These are phyloP conservation scores for Helotiales sp. DNA, from an alignment of 2,329 filamentous ascomycete genomes.

Conservation along the genomic window DNA sequence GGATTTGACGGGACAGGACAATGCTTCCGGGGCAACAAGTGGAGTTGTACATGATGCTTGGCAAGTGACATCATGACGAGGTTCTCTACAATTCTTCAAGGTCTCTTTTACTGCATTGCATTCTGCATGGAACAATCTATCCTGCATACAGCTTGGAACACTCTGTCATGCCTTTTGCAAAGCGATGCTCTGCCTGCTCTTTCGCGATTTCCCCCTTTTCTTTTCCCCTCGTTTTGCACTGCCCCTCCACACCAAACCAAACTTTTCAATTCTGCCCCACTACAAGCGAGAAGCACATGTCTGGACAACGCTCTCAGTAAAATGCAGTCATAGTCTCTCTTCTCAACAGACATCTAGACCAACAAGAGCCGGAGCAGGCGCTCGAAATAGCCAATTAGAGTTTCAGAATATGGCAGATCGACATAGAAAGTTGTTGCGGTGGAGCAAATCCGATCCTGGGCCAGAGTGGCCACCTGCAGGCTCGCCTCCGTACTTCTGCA, in stretches of 20 bases:
- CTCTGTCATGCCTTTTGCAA: not conserved
- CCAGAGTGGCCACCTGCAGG: not conserved
- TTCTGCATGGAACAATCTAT: not conserved
- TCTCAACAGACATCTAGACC: slow-evolving; percentile 1
- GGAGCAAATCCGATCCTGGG: not conserved
- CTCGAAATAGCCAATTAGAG: slow-evolving; percentile 19
- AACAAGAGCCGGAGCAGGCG: slow-evolving; percentile 11
- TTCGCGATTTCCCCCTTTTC: not conserved
- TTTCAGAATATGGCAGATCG: not conserved
- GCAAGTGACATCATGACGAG: slow-evolving; percentile 17
- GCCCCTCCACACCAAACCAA: slow-evolving; percentile 29
- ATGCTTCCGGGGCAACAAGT: not conserved
- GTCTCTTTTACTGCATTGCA: not conserved
- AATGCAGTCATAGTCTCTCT: slow-evolving; percentile 28
- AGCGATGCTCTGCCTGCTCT: slow-evolving; percentile 2
- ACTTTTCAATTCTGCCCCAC: slow-evolving; percentile 7
- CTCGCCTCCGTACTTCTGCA: not conserved
- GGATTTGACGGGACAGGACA: not conserved
- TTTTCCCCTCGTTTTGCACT: slow-evolving; percentile 5
- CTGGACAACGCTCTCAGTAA: slow-evolving; percentile 20
- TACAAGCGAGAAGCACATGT: slow-evolving; percentile 16
- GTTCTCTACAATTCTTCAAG: not conserved
- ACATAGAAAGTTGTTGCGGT: not conserved
- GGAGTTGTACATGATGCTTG: slow-evolving; percentile 12
- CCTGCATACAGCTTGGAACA: not conserved